Evolutionary conservation across 2,329 filamentous ascomycete species (phyloP).

Genomic region (Venturia pyrina): DNA sequence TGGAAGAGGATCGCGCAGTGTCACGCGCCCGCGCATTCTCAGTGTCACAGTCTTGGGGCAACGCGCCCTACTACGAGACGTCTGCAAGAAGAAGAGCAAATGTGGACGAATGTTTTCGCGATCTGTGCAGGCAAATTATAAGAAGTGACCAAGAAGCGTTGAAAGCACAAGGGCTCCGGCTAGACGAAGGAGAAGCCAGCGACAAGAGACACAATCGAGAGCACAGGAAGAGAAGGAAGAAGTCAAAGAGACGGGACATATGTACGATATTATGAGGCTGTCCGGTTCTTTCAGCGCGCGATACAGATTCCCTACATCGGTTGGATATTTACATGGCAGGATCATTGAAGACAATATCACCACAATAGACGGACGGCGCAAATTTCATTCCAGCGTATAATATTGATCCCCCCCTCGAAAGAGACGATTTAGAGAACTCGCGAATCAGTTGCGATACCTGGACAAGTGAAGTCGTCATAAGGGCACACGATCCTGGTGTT

Average conservation of each 20-base stretch:
- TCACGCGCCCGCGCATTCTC: slow-evolving; percentile 70
- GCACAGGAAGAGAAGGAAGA: slow-evolving; percentile 12
- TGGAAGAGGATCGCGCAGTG: slow-evolving; percentile 76
- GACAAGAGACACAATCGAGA: background rate
- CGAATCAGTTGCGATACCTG: background rate
- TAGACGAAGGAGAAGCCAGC: slow-evolving; percentile 1
- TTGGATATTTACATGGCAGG: background rate
- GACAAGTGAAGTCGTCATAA: background rate
- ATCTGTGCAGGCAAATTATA: slow-evolving; percentile 76
- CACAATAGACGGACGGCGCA: background rate
- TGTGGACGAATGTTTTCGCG: slow-evolving; percentile 81
- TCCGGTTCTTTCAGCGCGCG: background rate
- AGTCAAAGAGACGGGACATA: background rate
- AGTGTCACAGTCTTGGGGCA: slow-evolving; percentile 77
- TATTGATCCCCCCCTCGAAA: background rate
- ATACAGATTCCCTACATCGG: background rate
- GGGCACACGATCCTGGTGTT: background rate
- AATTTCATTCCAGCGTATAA: background rate
- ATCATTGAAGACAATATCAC: background rate
- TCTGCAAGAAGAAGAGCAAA: slow-evolving; percentile 75
- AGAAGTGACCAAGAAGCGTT: slow-evolving; percentile 51
- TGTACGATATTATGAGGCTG: background rate
- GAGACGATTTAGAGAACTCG: background rate
- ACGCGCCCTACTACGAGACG: slow-evolving; percentile 83
- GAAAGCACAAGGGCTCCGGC: background rate